Base-by-base conservation (phyloP, 306 rosid genomes). In the Lathyrus aphaca region DNA sequence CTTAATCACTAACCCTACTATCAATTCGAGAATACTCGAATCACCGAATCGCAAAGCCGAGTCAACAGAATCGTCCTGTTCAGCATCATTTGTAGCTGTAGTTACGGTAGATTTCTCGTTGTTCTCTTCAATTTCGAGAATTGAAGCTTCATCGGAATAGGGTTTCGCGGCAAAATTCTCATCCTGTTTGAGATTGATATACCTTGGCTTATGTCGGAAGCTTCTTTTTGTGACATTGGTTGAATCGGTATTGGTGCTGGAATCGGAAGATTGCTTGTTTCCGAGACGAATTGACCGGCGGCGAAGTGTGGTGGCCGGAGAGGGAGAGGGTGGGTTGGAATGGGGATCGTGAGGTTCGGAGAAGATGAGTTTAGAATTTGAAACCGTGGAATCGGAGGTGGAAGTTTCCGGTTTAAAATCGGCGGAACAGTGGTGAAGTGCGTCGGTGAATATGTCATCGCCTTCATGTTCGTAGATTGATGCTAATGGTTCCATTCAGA, bases 1-100 rank as follows among this genome's bases (percentile, higher is more conserved):
- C 59, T 84, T 89, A 42, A 87, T 73, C 29, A 85, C 69, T 69
- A 92, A 56, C 19, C 81, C 87, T n/a, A 82, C 81, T 43, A 82
- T 5, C 13, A 61, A 75, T 39, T 80, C 66, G 8, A 87, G 89
- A 9, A 75, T 10, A 74, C 82, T 81, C 29, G 74, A 76, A 66
- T 71, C 86, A 14, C 71, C 43, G 58, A 27, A 57, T 72, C 62
- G 80, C 3, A 15, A 37, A 13, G 63, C 78, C 42, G 95, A 82
- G 25, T 63, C 66, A 45, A 50, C 60, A 14, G 76, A 76, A 68
- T 84, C 82, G 21, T 55, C 60, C 1, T 1, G 14, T 50, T 4
- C 6, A 17, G 25, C 74, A 29, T 37, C 66, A 51, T 73, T 78
- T 13, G 74, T 44, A 54, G 69, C 84, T 13, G 81, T 74, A 6